These are phyloP conservation scores for Malassezia yamatoensis DNA, from an alignment of 1,284 basidiomycete genomes.

Conservation along the genomic window DNA sequence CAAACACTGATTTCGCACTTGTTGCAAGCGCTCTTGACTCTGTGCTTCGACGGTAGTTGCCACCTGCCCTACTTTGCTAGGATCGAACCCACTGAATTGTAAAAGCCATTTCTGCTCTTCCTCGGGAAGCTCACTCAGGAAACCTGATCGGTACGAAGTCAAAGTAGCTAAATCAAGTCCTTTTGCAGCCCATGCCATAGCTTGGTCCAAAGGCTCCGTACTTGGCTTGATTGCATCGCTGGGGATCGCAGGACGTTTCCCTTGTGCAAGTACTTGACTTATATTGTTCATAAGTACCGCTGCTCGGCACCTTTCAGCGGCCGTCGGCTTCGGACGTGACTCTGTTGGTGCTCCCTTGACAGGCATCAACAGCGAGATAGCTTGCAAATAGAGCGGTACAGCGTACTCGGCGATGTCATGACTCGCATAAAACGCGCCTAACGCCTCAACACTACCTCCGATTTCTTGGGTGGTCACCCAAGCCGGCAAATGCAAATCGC, in stretches of 20 bases:
- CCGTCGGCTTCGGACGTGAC: slow-evolving; percentile 22
- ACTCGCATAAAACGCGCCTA: slow-evolving; percentile 45
- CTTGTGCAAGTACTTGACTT: slow-evolving; percentile 33
- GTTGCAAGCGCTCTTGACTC: slow-evolving; percentile 21
- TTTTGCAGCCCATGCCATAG: slow-evolving; percentile 38
- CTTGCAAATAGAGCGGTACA: slow-evolving; percentile 47
- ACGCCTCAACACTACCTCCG: slow-evolving; percentile 42
- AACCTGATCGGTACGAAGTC: slow-evolving; percentile 32
- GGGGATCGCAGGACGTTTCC: slow-evolving; percentile 1
- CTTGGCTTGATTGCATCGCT: background rate
- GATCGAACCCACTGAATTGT: slow-evolving; percentile 11
- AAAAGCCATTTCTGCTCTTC: slow-evolving; percentile 15
- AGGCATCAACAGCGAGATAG: slow-evolving; percentile 42
- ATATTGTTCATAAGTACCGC: slow-evolving; percentile 46
- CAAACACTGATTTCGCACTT: slow-evolving; percentile 34
- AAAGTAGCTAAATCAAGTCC: slow-evolving; percentile 36
- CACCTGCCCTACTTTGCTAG: slow-evolving; percentile 4
- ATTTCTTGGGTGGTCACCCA: slow-evolving; percentile 44
- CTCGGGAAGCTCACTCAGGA: slow-evolving; percentile 15
- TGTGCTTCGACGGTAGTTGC: slow-evolving; percentile 5
- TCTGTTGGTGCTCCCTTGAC: background rate
- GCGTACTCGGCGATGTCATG: slow-evolving; percentile 41
- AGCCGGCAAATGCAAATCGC: slow-evolving; percentile 43
- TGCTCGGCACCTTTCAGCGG: slow-evolving; percentile 41
- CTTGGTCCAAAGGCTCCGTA: slow-evolving; percentile 23